phyloP scores from a whole-genome alignment of 129 eudicot species.

The Tagetes patula region DNA sequence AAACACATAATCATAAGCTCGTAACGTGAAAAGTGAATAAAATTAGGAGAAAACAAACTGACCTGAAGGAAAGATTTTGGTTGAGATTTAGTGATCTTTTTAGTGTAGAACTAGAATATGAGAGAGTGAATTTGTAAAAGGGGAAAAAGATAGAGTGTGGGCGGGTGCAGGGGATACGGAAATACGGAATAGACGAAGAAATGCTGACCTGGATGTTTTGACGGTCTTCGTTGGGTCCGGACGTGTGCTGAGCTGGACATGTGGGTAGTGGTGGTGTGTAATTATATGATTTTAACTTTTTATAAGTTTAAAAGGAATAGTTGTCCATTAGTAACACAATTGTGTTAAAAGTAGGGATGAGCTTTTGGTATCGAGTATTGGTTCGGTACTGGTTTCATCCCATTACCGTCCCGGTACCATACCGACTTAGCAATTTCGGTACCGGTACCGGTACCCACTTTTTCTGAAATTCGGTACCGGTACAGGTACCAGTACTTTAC shows the following conservation, averaged over 20 bases:
- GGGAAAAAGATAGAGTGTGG: conserved; percentile 29
- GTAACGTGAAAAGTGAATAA: neutral
- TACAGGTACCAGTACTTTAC: too few relatives aligned
- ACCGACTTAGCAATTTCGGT: too few relatives aligned
- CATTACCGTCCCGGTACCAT: too few relatives aligned
- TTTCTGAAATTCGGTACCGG: too few relatives aligned
- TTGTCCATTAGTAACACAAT: too few relatives aligned
- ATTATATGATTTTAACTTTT: too few relatives aligned
- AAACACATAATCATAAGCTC: conserved; percentile 10
- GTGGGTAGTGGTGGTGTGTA: neutral
- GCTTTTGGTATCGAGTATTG: too few relatives aligned
- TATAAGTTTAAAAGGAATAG: too few relatives aligned
- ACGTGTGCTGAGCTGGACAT: conserved; percentile 30
- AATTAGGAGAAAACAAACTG: conserved; percentile 27
- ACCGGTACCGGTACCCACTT: too few relatives aligned
- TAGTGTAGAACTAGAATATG: conserved; percentile 11
- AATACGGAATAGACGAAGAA: neutral
- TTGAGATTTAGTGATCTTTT: conserved; percentile 39
- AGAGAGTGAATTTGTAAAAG: conserved; percentile 31
- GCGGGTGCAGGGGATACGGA: conserved; percentile 29
- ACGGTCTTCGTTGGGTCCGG: conserved; percentile 28
- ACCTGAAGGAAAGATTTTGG: conserved; percentile 32
- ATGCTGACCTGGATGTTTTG: conserved; percentile 28
- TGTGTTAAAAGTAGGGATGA: too few relatives aligned
- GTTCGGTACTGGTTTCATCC: too few relatives aligned